A percentile compares a stretch with the other conserved stretches of the same genome.
These are phyloP conservation scores for Pseudogymnoascus sp. DNA, from an alignment of 2,329 filamentous ascomycete genomes.

Conservation along the genomic window DNA sequence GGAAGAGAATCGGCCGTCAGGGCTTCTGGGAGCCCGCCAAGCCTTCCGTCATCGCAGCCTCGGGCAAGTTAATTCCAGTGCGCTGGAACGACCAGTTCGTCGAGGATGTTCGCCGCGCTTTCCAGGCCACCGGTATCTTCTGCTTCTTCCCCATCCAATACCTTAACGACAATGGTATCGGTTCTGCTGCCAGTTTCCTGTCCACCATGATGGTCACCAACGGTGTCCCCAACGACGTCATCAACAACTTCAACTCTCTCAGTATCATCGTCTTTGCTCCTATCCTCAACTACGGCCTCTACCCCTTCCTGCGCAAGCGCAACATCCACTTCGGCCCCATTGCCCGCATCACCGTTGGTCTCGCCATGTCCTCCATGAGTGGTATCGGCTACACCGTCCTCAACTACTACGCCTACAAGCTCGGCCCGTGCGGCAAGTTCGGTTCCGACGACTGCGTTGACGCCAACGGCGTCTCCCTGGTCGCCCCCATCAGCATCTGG, in stretches of 20 bases:
- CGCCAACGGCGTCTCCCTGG: conserved; percentile 17
- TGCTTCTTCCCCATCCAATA: conserved; percentile 41
- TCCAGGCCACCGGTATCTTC: conserved; percentile 64
- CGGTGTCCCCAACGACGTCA: conserved; percentile 70
- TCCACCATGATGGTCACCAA: conserved; percentile 58
- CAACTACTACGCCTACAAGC: conserved; percentile 57
- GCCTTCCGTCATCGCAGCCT: conserved; percentile 52
- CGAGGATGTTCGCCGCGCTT: conserved; percentile 64
- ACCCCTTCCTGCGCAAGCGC: conserved; percentile 57
- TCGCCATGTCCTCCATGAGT: conserved; percentile 55
- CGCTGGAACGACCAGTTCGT: conserved; percentile 77
- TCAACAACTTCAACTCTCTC: conserved; percentile 69
- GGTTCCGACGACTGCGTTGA: conserved; percentile 25
- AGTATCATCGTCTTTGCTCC: conserved; percentile 69
- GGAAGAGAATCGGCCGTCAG: conserved; percentile 44
- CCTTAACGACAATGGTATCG: conserved; percentile 37
- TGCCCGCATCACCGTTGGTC: conserved; percentile 66
- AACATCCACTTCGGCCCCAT: conserved; percentile 65
- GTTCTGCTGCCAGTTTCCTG: conserved; percentile 41
- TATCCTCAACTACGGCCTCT: conserved; percentile 59
- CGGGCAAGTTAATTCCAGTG: conserved; percentile 59
- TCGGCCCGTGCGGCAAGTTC: conserved; percentile 48
- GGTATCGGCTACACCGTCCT: conserved; percentile 50
- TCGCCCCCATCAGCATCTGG: conserved; percentile 44
- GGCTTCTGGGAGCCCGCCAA: conserved; percentile 63